Evolutionary conservation across 1,139 yeast species (phyloP), one percentile per base, ranked within the genome.

Genomic region (Suhomyces guaymorum): DNA sequence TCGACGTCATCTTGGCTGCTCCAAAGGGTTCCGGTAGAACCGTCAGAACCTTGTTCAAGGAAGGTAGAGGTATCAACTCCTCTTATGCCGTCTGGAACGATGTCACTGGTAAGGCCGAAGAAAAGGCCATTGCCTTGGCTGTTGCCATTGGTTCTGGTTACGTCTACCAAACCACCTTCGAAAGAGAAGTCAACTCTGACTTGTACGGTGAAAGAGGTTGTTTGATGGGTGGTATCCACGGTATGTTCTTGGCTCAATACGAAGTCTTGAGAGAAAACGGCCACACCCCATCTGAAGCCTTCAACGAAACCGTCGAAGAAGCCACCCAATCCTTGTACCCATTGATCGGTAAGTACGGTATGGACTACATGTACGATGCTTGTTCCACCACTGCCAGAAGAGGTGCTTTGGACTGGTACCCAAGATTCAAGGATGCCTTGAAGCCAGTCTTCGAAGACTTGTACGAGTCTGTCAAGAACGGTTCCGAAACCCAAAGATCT

Each of bases 21-120:
- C 98, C 98, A 75, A 92, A 92, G 86, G 98, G 98, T 68, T 90
- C 97, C 51, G 98, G 98, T 75, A 88, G 98, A 79, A 92, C 98
- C 57, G 98, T 92, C 58, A 87, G 98, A 80, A 83, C 97, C 49
- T 78, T 92, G 63, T 92, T 92, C 92, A 90, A 92, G 80, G 98
- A 92, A 78, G 98, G 98, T 67, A 90, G 98, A 78, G 98, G 98
- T 80, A 92, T 92, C 70, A 92, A 92, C 92, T 92, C 98, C 40
- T 92, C 98, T 39, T 83, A 87, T 73, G 97, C 97, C 55, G 97
- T 94, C 66, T 92, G 97, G 97, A 94, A 92, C 75, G 97, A 92
- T 66, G 97, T 90, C 51, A 70, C 97, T 59, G 98, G 98, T 73
- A 87, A 88, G 78, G 98, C 98, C 55, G 96, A 90, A 75, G 98